phyloP scores from a whole-genome alignment of 495 filamentous ascomycete genomes.

The Aspergillus sclerotioniger region DNA sequence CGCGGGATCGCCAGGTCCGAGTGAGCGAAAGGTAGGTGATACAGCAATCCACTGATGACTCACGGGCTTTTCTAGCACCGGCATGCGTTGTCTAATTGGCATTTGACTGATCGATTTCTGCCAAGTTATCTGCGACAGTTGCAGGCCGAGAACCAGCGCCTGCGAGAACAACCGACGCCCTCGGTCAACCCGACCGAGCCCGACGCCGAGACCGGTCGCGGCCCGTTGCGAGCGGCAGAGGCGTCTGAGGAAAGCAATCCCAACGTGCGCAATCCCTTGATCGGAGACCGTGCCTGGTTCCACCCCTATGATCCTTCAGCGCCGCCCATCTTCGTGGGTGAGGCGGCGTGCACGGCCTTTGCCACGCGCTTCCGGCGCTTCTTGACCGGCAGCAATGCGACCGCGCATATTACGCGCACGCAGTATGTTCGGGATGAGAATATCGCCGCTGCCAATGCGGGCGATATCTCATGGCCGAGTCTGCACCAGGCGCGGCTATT shows the following conservation, averaged over 20 bases:
- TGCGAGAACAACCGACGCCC: constrained; percentile 37
- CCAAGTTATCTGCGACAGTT: constrained; percentile 38
- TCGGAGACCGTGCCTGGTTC: constrained; percentile 46
- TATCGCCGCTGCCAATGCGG: constrained; percentile 33
- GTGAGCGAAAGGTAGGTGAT: constrained; percentile 42
- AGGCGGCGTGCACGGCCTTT: constrained; percentile 48
- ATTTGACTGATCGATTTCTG: constrained; percentile 8
- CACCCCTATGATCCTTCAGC: constrained; percentile 42
- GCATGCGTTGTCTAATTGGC: not conserved
- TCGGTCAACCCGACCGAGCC: constrained; percentile 33
- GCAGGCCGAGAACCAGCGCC: constrained; percentile 36
- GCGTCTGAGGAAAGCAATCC: constrained; percentile 31
- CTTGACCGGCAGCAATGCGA: constrained; percentile 37
- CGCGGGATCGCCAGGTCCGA: constrained; percentile 43
- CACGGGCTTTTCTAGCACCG: not conserved
- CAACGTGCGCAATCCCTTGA: constrained; percentile 39
- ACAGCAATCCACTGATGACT: not conserved
- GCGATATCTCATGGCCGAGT: constrained; percentile 38
- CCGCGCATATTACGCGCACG: constrained; percentile 40
- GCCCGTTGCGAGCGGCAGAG: constrained; percentile 23
- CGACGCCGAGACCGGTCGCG: constrained; percentile 13
- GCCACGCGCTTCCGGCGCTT: constrained; percentile 46
- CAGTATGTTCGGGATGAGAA: constrained; percentile 41
- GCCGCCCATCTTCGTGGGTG: constrained; percentile 46
- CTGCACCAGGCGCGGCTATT: constrained; percentile 41